phyloP scores from a whole-genome alignment of 2,329 filamentous ascomycete species.

The Hymenoscyphus salicellus region DNA sequence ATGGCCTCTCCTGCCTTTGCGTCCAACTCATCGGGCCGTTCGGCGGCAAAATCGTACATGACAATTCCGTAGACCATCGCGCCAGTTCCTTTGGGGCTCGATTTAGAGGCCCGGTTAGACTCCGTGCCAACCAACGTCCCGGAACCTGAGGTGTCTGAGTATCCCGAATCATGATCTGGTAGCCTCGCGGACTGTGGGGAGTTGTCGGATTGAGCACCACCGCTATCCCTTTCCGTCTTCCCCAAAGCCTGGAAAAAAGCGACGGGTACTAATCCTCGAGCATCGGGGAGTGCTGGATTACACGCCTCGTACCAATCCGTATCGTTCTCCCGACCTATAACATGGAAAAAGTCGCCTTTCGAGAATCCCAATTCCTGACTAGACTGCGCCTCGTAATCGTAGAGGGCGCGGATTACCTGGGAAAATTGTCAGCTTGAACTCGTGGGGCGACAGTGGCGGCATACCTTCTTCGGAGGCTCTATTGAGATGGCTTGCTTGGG shows the following conservation, averaged over 20 bases:
- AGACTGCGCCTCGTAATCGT: conserved; percentile 80
- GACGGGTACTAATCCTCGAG: conserved; percentile 88
- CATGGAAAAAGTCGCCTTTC: conserved; percentile 96
- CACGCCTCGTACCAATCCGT: conserved; percentile 97
- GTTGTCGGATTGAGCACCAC: conserved; percentile 56
- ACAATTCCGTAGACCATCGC: conserved; percentile 96
- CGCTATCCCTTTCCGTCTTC: conserved; percentile 87
- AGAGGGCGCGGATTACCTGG: conserved; percentile 94
- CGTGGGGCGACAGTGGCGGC: conserved; percentile 24
- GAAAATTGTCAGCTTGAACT: conserved; percentile 18
- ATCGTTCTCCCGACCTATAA: conserved; percentile 93
- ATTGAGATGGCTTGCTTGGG: conserved; percentile 69
- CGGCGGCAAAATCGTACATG: conserved; percentile 93
- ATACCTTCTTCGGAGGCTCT: conserved; percentile 69
- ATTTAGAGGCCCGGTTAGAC: conserved; percentile 35
- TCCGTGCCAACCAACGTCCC: conserved; percentile 37
- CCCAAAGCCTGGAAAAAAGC: conserved; percentile 90
- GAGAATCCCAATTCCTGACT: conserved; percentile 83
- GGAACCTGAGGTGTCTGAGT: conserved; percentile 56
- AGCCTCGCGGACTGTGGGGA: conserved; percentile 52
- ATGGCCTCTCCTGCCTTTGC: conserved; percentile 94
- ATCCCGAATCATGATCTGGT: conserved; percentile 87
- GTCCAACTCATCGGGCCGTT: conserved; percentile 92
- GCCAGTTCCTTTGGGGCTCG: conserved; percentile 59
- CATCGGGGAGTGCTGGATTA: conserved; percentile 84